Base-by-base conservation (phyloP, 352 stramenopile species). In the Globisporangium carolinianum region DNA sequence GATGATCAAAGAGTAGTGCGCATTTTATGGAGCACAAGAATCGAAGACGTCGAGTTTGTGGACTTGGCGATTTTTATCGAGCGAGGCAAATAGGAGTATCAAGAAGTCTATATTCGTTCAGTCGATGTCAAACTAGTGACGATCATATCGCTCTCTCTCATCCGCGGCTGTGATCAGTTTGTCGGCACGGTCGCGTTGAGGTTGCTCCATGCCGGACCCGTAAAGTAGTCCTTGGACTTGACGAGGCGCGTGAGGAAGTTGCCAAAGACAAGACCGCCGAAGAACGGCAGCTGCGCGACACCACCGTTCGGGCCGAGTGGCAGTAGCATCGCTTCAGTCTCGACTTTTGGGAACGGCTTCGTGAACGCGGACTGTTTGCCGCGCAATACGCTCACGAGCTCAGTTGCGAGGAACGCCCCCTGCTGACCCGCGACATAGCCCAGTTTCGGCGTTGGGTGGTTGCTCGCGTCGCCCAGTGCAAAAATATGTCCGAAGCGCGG, bases 151-250 rank as follows among this genome's bases (percentile, higher is more conserved):
- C 24, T 32, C 24, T 32, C 24, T 32, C 24, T 32, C 24, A 32
- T 32, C 24, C 24, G 24, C 24, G 2, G 24, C 24, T 32, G 0
- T 32, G 24, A 32, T 51, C 32, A 52, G 18, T 52, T 4, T 6
- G 47, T 39, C 24, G 71, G 71, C 10, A 61, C 50, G 6, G 59
- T 58, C 12, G 65, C 67, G n/a, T 72, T 68, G 6, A 84, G 45
- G 14, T 35, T 65, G 10, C 62, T 55, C 74, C 76, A 84, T 3
- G 60, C 67, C 57, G 65, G 66, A 35, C 57, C 61, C 1, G 63
- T 70, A 36, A 84, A 78, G 48, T 79, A 73, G 62, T 85, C 73
- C 53, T 70, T 71, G 1, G 65, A 71, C 65, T 83, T 83, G 59
- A 82, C 63, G 11, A 65, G 47, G 36, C 66, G 68, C 41, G 76